phyloP scores from a whole-genome alignment of 2,329 filamentous ascomycete species.

The Fonsecaea erecta region DNA sequence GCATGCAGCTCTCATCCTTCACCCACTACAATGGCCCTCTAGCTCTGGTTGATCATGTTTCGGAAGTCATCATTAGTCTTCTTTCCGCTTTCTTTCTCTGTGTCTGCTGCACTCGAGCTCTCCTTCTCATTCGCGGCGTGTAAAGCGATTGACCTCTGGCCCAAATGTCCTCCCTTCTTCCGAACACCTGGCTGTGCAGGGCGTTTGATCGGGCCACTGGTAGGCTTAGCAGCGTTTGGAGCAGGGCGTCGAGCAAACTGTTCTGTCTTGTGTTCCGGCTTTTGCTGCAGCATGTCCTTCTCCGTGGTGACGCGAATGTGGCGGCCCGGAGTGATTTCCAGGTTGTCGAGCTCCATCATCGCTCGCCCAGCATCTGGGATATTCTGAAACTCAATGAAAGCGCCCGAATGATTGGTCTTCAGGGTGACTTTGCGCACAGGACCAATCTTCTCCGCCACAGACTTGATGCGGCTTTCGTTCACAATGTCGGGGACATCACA shows the following conservation, averaged over 20 bases:
- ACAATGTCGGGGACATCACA: slow-evolving; percentile 90
- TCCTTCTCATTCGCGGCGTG: slow-evolving; percentile 28
- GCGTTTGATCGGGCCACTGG: slow-evolving; percentile 48
- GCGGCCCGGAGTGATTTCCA: slow-evolving; percentile 51
- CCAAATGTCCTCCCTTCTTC: slow-evolving; percentile 35
- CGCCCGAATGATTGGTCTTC: slow-evolving; percentile 80
- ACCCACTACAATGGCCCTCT: neutral
- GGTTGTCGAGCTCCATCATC: slow-evolving; percentile 51
- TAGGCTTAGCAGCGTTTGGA: slow-evolving; percentile 38
- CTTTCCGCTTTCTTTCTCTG: slow-evolving; percentile 23
- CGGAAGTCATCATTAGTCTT: slow-evolving; percentile 66
- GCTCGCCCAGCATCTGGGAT: slow-evolving; percentile 70
- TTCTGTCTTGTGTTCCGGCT: slow-evolving; percentile 48
- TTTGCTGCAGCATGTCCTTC: slow-evolving; percentile 54
- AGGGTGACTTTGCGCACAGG: slow-evolving; percentile 75
- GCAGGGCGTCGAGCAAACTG: slow-evolving; percentile 49
- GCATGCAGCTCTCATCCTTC: neutral
- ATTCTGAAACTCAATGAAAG: slow-evolving; percentile 80
- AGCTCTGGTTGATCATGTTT: slow-evolving; percentile 29
- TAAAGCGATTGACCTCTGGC: slow-evolving; percentile 23
- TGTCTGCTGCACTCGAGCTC: neutral
- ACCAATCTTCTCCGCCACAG: slow-evolving; percentile 72
- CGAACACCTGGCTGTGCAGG: slow-evolving; percentile 50
- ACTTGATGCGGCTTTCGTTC: slow-evolving; percentile 80
- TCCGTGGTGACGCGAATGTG: slow-evolving; percentile 57